Base-by-base conservation (phyloP, 306 rosid genomes). In the Chamaecrista fasciculata region DNA sequence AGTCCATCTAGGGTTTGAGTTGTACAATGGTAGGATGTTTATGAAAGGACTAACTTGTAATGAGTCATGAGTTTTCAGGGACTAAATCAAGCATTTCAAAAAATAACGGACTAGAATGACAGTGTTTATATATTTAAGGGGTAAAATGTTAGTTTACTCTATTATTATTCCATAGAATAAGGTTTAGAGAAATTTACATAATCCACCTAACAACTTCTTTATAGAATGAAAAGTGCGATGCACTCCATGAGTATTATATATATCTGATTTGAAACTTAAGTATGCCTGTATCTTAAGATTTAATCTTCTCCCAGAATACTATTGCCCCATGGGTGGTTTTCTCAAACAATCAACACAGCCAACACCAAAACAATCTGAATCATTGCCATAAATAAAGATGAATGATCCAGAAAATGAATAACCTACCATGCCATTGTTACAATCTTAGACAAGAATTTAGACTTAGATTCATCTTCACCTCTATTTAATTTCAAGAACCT, bases 101-200 rank as follows among this genome's bases (percentile, higher is more conserved):
- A n/a, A n/a, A n/a, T n/a, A n/a, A n/a, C n/a, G n/a, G n/a, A n/a
- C n/a, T n/a, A n/a, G n/a, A n/a, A n/a, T n/a, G n/a, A n/a, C n/a
- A n/a, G n/a, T n/a, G n/a, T n/a, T n/a, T n/a, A n/a, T n/a, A n/a
- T n/a, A n/a, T n/a, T n/a, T n/a, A n/a, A n/a, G n/a, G n/a, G n/a
- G n/a, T n/a, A n/a, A n/a, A n/a, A n/a, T n/a, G n/a, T n/a, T n/a
- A n/a, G n/a, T n/a, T n/a, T n/a, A n/a, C n/a, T n/a, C n/a, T 66
- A 46, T 25, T 47, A 66, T 57, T 51, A 36, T 72, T 65, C 71
- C 66, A 53, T 37, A 20, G 44, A 43, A 31, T 12, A 43, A 44
- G 67, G 47, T 63, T 12, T n/a, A n/a, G n/a, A n/a, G n/a, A n/a
- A n/a, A n/a, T n/a, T n/a, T n/a, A n/a, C n/a, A n/a, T n/a, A n/a